These are phyloP conservation scores for Lithocarpus polystachyus DNA, from an alignment of 306 rosid genomes.

Conservation along the genomic window DNA sequence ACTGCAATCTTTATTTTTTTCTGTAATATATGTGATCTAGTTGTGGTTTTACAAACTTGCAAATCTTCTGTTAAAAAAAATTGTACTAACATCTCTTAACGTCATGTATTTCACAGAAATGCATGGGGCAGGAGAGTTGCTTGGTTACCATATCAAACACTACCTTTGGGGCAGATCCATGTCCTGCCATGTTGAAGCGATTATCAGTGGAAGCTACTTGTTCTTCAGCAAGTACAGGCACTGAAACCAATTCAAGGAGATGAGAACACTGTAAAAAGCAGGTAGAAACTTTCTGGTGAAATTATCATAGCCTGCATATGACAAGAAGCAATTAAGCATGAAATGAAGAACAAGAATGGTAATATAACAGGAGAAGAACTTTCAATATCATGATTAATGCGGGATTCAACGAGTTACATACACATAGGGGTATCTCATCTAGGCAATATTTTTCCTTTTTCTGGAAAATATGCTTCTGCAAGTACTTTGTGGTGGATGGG, in stretches of 20 bases:
- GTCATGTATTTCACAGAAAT: slow-evolving; percentile 25
- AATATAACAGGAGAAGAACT: not conserved
- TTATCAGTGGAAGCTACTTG: slow-evolving; percentile 38
- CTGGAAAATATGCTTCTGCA: not conserved
- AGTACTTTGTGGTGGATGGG: not conserved
- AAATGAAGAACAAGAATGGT: slow-evolving; percentile 8
- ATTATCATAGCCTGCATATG: not conserved
- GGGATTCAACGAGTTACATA: not conserved
- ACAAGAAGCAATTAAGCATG: not conserved
- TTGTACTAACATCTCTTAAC: not conserved
- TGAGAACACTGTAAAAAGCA: slow-evolving; percentile 18
- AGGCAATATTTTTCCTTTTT: not conserved
- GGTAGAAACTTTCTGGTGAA: not conserved
- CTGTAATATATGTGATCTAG: not conserved
- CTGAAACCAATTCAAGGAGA: slow-evolving; percentile 18
- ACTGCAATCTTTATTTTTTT: not conserved
- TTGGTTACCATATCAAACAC: slow-evolving; percentile 21
- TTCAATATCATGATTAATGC: slow-evolving; percentile 5
- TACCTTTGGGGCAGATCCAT: slow-evolving; percentile 39
- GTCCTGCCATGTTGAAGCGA: slow-evolving; percentile 34
- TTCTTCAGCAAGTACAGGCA: slow-evolving; percentile 22
- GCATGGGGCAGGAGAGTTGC: slow-evolving; percentile 37
- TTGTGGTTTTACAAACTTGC: not conserved
- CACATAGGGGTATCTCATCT: not conserved
- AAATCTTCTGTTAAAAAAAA: not conserved